A percentile compares a stretch with the other conserved stretches of the same genome.
phyloP scores from a whole-genome alignment of 139 green algal genomes.

The Chlorella sp. region DNA sequence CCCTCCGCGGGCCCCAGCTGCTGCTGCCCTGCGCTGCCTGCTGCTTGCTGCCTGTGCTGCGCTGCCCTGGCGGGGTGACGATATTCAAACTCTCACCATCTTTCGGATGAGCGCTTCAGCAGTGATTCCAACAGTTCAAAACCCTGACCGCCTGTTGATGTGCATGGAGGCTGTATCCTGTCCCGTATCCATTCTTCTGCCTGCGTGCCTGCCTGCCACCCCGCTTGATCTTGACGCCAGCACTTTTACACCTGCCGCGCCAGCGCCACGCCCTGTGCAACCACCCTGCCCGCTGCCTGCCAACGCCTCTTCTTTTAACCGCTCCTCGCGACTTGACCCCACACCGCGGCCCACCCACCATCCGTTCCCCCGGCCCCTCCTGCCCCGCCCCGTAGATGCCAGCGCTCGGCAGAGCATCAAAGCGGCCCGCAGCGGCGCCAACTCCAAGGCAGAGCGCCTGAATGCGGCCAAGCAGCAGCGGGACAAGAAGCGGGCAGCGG shows the following conservation, averaged over 20 bases:
- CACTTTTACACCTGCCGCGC: too few species aligned
- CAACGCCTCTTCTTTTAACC: too few species aligned
- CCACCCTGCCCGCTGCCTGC: too few species aligned
- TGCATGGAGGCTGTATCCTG: not conserved
- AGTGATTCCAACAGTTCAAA: conserved; percentile 5
- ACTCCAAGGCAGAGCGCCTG: conserved; percentile 65
- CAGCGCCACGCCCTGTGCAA: too few species aligned
- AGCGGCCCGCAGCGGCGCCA: conserved; percentile 20
- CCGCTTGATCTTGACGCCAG: not conserved
- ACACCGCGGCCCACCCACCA: not conserved
- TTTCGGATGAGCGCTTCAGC: conserved; percentile 41
- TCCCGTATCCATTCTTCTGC: not conserved
- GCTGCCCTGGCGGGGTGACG: conserved; percentile 17
- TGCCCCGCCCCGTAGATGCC: conserved; percentile 5
- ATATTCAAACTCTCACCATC: conserved; percentile 39
- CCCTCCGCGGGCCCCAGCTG: not conserved
- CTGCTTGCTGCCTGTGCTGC: not conserved
- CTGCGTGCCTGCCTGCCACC: not conserved
- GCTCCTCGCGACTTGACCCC: too few species aligned
- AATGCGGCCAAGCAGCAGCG: conserved; percentile 70
- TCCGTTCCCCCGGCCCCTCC: not conserved
- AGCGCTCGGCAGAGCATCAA: conserved; percentile 3
- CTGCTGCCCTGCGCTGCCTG: not conserved
- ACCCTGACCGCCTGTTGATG: not conserved
- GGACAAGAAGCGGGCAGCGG: conserved; percentile 70